Evolutionary conservation across 192 early-diverging fungal species (phyloP).

Genomic region (Lobosporangium transversale): DNA sequence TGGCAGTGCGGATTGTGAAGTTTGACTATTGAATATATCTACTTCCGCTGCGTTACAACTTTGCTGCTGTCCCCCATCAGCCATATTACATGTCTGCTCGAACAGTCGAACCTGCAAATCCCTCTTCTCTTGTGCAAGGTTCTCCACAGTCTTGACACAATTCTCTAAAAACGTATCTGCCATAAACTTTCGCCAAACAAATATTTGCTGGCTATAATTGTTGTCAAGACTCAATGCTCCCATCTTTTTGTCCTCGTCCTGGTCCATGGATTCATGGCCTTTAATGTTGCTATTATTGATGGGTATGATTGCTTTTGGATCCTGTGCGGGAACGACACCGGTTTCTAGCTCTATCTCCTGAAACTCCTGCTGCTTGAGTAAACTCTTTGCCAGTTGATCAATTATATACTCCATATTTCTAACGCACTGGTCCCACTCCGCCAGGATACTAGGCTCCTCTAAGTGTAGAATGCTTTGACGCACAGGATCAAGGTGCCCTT

Average conservation of each 20-base stretch:
- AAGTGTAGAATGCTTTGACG: slow-evolving; percentile 23
- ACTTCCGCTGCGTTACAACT: too few relatives aligned
- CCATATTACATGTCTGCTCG: too few relatives aligned
- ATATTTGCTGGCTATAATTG: slow-evolving; percentile 24
- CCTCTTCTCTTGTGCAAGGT: slow-evolving; percentile 26
- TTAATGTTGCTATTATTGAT: not conserved
- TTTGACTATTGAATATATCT: too few relatives aligned
- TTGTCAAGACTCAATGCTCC: slow-evolving; percentile 13
- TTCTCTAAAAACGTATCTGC: slow-evolving; percentile 42
- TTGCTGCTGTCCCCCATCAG: too few relatives aligned
- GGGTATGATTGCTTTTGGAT: not conserved
- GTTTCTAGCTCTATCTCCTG: slow-evolving; percentile 29
- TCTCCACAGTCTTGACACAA: slow-evolving; percentile 40
- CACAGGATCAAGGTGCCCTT: slow-evolving; percentile 9
- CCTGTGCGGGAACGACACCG: too few relatives aligned
- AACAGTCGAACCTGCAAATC: slow-evolving; percentile 28
- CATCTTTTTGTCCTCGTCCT: not conserved
- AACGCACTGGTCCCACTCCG: slow-evolving; percentile 34
- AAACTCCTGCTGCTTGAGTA: slow-evolving; percentile 13
- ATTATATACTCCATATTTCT: not conserved
- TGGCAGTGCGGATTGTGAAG: too few relatives aligned
- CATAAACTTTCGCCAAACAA: slow-evolving; percentile 41
- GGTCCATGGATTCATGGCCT: not conserved
- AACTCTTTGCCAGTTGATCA: slow-evolving; percentile 8
- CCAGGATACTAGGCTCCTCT: slow-evolving; percentile 10